Conservation (phyloP, 2,329 filamentous ascomycete species). For the Metarhizium album region DNA sequence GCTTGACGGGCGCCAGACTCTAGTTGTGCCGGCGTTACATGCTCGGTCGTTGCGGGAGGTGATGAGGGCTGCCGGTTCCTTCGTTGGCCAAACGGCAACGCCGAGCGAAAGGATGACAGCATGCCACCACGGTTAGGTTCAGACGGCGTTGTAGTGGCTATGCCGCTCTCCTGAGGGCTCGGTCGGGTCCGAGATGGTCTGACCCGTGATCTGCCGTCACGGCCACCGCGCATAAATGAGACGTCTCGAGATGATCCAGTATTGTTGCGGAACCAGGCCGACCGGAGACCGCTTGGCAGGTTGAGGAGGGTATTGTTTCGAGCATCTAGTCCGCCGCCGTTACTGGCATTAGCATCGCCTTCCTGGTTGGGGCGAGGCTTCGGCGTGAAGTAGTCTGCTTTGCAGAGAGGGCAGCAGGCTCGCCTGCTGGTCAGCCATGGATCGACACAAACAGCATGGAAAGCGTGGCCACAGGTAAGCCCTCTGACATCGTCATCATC, state of each 20-base stretch:
- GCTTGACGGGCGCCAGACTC: constrained; percentile 30
- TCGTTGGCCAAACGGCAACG: constrained; percentile 21
- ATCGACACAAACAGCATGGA: constrained; percentile 91
- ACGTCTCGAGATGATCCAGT: neutral
- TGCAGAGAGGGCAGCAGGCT: constrained; percentile 94
- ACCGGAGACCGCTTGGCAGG: constrained; percentile 31
- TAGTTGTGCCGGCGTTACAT: constrained; percentile 34
- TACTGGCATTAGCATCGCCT: constrained; percentile 10
- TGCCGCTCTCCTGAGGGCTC: constrained; percentile 8
- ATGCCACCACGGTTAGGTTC: constrained; percentile 13
- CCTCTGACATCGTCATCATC: constrained; percentile 94
- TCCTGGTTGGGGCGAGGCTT: constrained; percentile 60
- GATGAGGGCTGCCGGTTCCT: constrained; percentile 12
- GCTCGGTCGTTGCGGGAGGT: constrained; percentile 11
- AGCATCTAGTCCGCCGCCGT: constrained; percentile 18
- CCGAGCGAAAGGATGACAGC: constrained; percentile 22
- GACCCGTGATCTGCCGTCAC: constrained; percentile 1
- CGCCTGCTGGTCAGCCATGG: constrained; percentile 92
- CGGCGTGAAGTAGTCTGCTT: constrained; percentile 92
- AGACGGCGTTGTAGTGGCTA: neutral
- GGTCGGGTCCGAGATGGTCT: neutral
- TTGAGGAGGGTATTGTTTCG: constrained; percentile 35
- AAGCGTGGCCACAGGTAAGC: constrained; percentile 91
- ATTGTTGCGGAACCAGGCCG: constrained; percentile 25
- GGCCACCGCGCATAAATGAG: neutral